Conservation (phyloP, 305 asterid genomes). For the Petunia hybrid region DNA sequence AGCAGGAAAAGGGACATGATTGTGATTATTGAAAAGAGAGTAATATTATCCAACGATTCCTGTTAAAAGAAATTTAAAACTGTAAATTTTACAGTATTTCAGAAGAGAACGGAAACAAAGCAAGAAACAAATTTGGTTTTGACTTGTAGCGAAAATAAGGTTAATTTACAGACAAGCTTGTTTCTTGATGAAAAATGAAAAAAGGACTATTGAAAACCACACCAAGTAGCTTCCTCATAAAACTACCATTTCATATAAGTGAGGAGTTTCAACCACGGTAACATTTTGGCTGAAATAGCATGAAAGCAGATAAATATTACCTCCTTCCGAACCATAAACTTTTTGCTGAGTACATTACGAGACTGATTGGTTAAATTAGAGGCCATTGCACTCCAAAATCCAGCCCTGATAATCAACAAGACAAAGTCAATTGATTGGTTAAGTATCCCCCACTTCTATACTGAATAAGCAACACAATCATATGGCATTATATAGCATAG, state of each 20-base stretch:
- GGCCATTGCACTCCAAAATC: constrained; percentile 99
- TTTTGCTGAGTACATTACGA: constrained; percentile 96
- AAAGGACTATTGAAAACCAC: neutral
- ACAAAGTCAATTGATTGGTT: neutral
- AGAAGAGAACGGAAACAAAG: constrained; percentile 32
- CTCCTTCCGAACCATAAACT: constrained; percentile 93
- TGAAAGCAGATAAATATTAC: constrained; percentile 45
- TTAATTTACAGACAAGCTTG: neutral
- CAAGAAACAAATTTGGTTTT: neutral
- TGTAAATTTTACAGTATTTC: constrained; percentile 29
- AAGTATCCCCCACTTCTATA: constrained; percentile 2
- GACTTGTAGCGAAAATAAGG: constrained; percentile 2
- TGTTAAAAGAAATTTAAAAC: constrained; percentile 43
- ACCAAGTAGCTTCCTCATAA: neutral
- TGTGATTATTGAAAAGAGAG: constrained; percentile 86
- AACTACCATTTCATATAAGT: constrained; percentile 5
- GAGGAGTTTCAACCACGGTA: neutral
- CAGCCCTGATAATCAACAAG: constrained; percentile 62
- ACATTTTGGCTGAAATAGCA: constrained; percentile 18
- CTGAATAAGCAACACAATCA: constrained; percentile 9
- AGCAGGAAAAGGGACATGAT: constrained; percentile 85
- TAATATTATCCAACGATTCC: constrained; percentile 92
- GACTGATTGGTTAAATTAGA: constrained; percentile 96
- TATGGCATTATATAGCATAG: constrained; percentile 1
- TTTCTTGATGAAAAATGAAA: constrained; percentile 1